Conservation (phyloP, 1,284 basidiomycete species). For the Apiotrichum domesticum region DNA sequence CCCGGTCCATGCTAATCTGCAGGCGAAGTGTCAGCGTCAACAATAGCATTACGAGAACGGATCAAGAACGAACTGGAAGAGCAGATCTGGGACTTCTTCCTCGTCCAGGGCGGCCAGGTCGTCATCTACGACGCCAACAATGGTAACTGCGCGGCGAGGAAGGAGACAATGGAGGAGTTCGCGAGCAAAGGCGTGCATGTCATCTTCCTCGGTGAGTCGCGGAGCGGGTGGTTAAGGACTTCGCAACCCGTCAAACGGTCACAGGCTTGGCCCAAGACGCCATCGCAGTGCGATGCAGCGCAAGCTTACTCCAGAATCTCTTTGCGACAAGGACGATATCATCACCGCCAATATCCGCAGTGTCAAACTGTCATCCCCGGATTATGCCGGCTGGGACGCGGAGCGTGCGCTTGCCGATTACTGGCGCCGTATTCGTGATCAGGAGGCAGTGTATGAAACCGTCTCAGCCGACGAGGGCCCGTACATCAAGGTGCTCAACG, state of each 20-base stretch:
- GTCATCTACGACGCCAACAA: slow-evolving; percentile 99
- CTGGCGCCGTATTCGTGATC: slow-evolving; percentile 77
- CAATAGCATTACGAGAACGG: slow-evolving; percentile 64
- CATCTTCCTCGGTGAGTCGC: slow-evolving; percentile 72
- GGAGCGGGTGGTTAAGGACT: background rate
- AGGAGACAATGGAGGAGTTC: slow-evolving; percentile 74
- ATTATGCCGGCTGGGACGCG: slow-evolving; percentile 88
- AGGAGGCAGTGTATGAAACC: slow-evolving; percentile 76
- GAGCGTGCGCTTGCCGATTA: slow-evolving; percentile 89
- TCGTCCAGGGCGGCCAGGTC: slow-evolving; percentile 71
- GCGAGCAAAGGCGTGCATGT: slow-evolving; percentile 79
- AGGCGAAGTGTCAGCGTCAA: slow-evolving; percentile 73
- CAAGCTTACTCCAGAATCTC: slow-evolving; percentile 56
- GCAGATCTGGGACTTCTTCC: slow-evolving; percentile 83
- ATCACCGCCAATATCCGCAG: slow-evolving; percentile 90
- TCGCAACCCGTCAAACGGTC: background rate
- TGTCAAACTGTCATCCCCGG: slow-evolving; percentile 96
- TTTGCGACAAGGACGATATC: slow-evolving; percentile 84
- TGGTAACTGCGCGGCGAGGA: slow-evolving; percentile 63
- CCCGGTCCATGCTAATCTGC: background rate
- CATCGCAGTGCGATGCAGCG: no score
- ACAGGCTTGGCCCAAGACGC: no score
- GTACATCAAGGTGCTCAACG: slow-evolving; percentile 94
- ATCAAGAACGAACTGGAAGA: slow-evolving; percentile 79
- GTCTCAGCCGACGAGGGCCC: slow-evolving; percentile 62